Percentiles rank a stretch among this genome's conserved stretches.
These are phyloP conservation scores for Blastomyces percursus DNA, from an alignment of 2,329 filamentous ascomycete species.

Conservation along the genomic window DNA sequence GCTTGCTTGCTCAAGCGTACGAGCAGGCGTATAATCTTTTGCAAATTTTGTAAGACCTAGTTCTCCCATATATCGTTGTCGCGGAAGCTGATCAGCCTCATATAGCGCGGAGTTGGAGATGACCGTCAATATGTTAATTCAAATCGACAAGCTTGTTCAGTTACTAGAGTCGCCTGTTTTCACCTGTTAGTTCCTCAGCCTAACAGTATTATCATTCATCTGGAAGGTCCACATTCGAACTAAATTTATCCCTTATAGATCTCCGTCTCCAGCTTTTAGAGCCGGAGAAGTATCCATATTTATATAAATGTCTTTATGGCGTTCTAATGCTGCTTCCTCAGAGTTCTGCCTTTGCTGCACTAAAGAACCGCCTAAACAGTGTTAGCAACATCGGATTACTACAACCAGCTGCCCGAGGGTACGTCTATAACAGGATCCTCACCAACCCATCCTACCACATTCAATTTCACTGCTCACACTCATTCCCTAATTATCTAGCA, in stretches of 20 bases:
- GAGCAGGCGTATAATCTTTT: conserved; percentile 94
- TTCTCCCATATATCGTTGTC: not conserved
- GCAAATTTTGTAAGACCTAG: conserved; percentile 70
- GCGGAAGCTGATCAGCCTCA: conserved; percentile 18
- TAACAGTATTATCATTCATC: not conserved
- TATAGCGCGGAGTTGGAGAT: conserved; percentile 89
- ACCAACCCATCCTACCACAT: not conserved
- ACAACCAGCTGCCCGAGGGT: conserved; percentile 70
- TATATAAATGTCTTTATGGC: conserved; percentile 97
- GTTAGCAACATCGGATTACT: conserved; percentile 95
- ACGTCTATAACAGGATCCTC: conserved; percentile 34
- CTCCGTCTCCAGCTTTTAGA: conserved; percentile 89
- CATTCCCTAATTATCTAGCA: not conserved
- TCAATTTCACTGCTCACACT: not conserved
- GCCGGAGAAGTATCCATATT: conserved; percentile 83
- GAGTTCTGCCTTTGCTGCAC: conserved; percentile 88
- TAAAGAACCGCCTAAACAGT: conserved; percentile 94
- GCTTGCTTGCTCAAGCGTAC: conserved; percentile 89
- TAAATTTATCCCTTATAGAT: conserved; percentile 43
- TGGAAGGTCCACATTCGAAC: conserved; percentile 12
- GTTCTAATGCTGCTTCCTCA: conserved; percentile 97
- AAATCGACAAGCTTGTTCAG: conserved; percentile 97
- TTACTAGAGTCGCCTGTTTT: conserved; percentile 95
- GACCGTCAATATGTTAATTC: conserved; percentile 97
- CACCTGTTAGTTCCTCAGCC: conserved; percentile 55